These are phyloP conservation scores for Yamadazyma aaseri DNA, from an alignment of 1,139 yeast genomes.

Conservation along the genomic window DNA sequence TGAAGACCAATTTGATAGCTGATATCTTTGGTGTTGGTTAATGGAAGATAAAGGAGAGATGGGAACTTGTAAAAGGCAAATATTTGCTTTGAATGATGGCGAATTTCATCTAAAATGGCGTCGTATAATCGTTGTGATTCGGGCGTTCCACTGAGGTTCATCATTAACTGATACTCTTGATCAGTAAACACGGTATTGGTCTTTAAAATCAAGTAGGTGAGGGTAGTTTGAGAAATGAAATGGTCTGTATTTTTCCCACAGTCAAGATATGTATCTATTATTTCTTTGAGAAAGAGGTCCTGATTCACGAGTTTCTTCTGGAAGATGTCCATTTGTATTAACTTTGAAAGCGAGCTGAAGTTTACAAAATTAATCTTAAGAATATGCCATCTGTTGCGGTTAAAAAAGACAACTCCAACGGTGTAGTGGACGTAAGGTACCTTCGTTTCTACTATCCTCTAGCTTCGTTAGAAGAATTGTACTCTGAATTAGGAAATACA, in stretches of 20 bases:
- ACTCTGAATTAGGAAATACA: not conserved
- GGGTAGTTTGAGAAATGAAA: conserved; percentile 8
- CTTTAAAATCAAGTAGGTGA: conserved; percentile 13
- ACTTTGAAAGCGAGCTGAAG: no score
- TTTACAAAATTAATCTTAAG: no score
- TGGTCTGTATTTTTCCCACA: conserved; percentile 3
- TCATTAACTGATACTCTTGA: conserved; percentile 11
- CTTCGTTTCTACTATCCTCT: conserved; percentile 2
- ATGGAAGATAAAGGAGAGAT: conserved; percentile 10
- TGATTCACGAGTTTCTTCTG: conserved; percentile 2
- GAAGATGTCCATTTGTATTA: conserved; percentile 6
- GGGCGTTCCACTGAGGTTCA: conserved; percentile 9
- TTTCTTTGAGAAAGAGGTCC: conserved; percentile 9
- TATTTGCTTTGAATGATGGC: conserved; percentile 4
- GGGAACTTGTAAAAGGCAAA: conserved; percentile 5
- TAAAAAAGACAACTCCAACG: no score
- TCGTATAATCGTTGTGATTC: conserved; percentile 2
- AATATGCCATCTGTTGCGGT: no score
- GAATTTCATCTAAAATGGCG: conserved; percentile 5
- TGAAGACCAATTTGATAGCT: conserved; percentile 12
- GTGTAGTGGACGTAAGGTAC: not conserved
- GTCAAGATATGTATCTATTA: conserved; percentile 6
- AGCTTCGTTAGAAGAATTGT: conserved; percentile 2
- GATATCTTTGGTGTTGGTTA: conserved; percentile 15
- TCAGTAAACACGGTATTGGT: conserved; percentile 10